Base-by-base conservation (phyloP, 176 grass and related monocot genomes). In the Avena atlantica region DNA sequence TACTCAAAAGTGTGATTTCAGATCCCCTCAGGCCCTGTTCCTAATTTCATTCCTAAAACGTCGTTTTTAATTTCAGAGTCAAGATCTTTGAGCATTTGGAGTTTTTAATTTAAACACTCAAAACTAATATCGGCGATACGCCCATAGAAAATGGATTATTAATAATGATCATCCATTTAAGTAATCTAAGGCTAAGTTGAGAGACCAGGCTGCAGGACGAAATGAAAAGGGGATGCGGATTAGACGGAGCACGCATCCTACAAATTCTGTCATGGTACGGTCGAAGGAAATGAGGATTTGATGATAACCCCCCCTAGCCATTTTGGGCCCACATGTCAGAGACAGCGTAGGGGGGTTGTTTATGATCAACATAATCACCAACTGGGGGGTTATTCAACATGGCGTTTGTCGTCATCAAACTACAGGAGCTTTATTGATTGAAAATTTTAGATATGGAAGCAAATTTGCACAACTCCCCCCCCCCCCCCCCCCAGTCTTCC, bases 241-340 rank as follows among this genome's bases (percentile, higher is more conserved):
- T 29, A 29, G 27, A 29, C 27, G 1, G 27, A 29, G 27, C 27
- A 29, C 27, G 27, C 45, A 47, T 47, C 45, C 45, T 9, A 47
- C 45, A 8, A 10, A 47, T 47, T 47, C 9, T 51, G 79, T 36
- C 19, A 67, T 19, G 64, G 24, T 4, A 83, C 2, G 12, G 16
- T 50, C 4, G 50, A 37, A 20, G 71, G 45, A 83, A 79, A 87
- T 58, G 66, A 37, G 70, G 21, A 52, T 51, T n/a, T n/a, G n/a
- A n/a, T n/a, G n/a, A n/a, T n/a, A n/a, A n/a, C n/a, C n/a, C n/a
- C n/a, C n/a, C n/a, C n/a, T n/a, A n/a, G n/a, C n/a, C n/a, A n/a
- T n/a, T n/a, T n/a, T n/a, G n/a, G n/a, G n/a, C n/a, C n/a, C n/a
- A n/a, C n/a, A n/a, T n/a, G n/a, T n/a, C n/a, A n/a, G n/a, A n/a